These are phyloP conservation scores for Collybiopsis confluens DNA, from an alignment of 768 basidiomycete species.

Conservation along the genomic window DNA sequence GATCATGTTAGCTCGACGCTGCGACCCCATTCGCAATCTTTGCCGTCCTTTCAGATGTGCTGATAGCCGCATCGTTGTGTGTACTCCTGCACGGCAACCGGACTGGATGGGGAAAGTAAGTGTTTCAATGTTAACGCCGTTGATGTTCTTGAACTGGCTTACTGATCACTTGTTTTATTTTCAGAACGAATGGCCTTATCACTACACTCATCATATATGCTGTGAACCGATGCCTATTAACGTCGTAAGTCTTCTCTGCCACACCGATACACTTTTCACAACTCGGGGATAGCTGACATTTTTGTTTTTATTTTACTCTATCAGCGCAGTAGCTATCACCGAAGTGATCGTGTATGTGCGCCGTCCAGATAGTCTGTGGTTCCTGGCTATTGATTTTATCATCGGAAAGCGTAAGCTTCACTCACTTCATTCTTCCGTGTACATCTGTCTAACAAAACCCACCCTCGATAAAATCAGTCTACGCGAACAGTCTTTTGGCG, in stretches of 20 bases:
- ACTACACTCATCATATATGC: constrained; percentile 43
- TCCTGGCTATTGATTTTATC: constrained; percentile 33
- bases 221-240: constrained; percentile 45
- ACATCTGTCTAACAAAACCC: background rate
- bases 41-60: constrained; percentile 37
- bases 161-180: background rate
- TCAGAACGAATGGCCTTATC: constrained; percentile 38
- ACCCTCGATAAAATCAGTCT: constrained; percentile 25
- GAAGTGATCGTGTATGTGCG: constrained; percentile 29
- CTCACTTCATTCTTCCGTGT: background rate
- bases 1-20: constrained; percentile 34
- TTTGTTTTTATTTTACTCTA: background rate
- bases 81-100: constrained; percentile 34
- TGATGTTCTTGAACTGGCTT: background rate
- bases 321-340: constrained; percentile 31
- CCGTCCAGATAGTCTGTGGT: constrained; percentile 17
- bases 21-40: constrained; percentile 41
- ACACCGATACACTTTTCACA: background rate
- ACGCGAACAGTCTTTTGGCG: constrained; percentile 43
- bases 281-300: background rate
- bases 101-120: constrained; percentile 31
- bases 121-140: background rate
- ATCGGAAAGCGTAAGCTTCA: constrained; percentile 39
- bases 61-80: constrained; percentile 39
- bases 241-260: constrained; percentile 31